Conservation (phyloP, 1,284 basidiomycete genomes). For the Mycena citricolor region DNA sequence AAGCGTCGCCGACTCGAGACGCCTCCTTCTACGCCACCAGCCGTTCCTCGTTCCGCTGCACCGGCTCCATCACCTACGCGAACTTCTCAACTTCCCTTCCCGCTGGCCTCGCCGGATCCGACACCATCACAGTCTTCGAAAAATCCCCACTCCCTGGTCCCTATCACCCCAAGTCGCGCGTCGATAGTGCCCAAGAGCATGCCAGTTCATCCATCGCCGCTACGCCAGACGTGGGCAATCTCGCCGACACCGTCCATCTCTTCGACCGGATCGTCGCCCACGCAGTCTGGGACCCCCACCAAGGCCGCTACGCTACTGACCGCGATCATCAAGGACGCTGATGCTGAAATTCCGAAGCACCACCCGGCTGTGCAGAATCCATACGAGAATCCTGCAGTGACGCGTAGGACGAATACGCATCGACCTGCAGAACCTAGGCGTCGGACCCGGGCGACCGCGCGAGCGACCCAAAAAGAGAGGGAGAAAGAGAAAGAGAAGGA, state of each 20-base stretch:
- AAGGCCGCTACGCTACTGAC: slow-evolving; percentile 19
- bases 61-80: slow-evolving; percentile 26
- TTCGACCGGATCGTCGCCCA: slow-evolving; percentile 12
- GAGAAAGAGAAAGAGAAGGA: slow-evolving; percentile 4
- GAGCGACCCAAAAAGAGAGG: not conserved
- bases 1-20: slow-evolving; percentile 26
- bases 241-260: slow-evolving; percentile 17
- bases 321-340: slow-evolving; percentile 17
- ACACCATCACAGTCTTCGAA: slow-evolving; percentile 5
- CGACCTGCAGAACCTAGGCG: slow-evolving; percentile 9
- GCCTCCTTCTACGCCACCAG: slow-evolving; percentile 15
- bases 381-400: slow-evolving; percentile 19
- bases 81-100: slow-evolving; percentile 17
- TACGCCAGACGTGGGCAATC: slow-evolving; percentile 22
- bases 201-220: slow-evolving; percentile 17
- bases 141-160: not conserved
- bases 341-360: slow-evolving; percentile 14
- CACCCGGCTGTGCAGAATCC: slow-evolving; percentile 20
- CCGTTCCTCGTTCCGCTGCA: slow-evolving; percentile 23
- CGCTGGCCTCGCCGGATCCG: slow-evolving; percentile 2
- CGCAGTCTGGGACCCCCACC: slow-evolving; percentile 15
- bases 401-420: slow-evolving; percentile 17
- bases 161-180: slow-evolving; percentile 9
- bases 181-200: slow-evolving; percentile 9
- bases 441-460: slow-evolving; percentile 12